Percentiles rank a stretch among this genome's conserved stretches.
Evolutionary conservation across 352 stramenopile genomes (phyloP).

Genomic region (Albugo candida): DNA sequence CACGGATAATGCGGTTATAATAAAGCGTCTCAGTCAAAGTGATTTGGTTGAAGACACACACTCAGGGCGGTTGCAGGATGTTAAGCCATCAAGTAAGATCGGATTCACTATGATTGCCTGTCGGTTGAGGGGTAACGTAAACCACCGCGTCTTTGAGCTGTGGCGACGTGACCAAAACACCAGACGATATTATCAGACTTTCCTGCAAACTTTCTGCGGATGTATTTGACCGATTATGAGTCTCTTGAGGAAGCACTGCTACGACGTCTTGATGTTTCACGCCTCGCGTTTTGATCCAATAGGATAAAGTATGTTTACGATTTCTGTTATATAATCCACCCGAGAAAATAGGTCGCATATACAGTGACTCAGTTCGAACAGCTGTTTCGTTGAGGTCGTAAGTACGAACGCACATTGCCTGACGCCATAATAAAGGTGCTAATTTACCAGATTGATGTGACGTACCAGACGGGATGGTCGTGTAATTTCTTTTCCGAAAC

Average conservation of each 20-base stretch:
- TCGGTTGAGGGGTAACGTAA: no score
- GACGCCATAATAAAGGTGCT: conserved; percentile 26
- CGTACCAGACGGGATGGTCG: conserved; percentile 13
- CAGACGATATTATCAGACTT: no score
- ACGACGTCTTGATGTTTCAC: conserved; percentile 12
- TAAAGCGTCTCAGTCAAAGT: no score
- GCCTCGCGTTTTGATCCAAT: conserved; percentile 25
- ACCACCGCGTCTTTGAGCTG: no score
- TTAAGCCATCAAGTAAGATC: no score
- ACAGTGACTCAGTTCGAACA: conserved; percentile 18
- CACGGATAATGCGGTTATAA: no score
- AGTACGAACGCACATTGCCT: conserved; percentile 22
- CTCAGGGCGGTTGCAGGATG: no score
- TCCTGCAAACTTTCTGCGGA: no score
- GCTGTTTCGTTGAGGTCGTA: conserved; percentile 16
- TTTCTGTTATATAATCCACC: conserved; percentile 20
- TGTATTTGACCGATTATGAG: no score
- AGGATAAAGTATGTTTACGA: conserved; percentile 24
- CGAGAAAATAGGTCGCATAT: conserved; percentile 37
- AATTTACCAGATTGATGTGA: conserved; percentile 21
- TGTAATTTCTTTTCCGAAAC: conserved; percentile 16
- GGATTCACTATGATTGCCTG: no score
- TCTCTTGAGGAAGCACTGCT: neutral
- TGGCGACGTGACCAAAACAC: no score
- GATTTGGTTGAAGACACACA: no score